phyloP scores from a whole-genome alignment of 495 filamentous ascomycete genomes.

The Aspergillus mulundensis region DNA sequence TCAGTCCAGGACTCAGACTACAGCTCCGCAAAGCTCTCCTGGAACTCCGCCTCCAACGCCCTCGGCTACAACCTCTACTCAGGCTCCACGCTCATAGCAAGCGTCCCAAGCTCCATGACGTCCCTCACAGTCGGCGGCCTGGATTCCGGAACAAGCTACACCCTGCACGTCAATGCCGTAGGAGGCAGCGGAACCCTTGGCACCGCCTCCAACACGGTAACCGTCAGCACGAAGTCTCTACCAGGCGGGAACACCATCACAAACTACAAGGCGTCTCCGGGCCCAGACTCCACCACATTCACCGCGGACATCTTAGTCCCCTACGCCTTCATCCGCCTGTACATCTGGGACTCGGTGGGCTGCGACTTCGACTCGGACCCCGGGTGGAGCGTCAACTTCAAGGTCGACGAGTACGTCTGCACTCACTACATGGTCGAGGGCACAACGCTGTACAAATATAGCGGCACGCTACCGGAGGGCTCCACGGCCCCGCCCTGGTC shows the following conservation, averaged over 20 bases:
- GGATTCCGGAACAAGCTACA: not conserved
- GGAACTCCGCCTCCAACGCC: constrained; percentile 11
- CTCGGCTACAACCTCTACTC: too few relatives aligned
- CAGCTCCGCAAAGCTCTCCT: constrained; percentile 11
- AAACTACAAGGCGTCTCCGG: not conserved
- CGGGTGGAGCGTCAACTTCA: constrained; percentile 15
- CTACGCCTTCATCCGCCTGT: constrained; percentile 15
- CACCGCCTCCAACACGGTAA: not conserved
- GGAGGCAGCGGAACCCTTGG: not conserved
- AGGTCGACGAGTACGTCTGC: constrained; percentile 12
- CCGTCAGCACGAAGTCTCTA: not conserved
- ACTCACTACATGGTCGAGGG: constrained; percentile 19
- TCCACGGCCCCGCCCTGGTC: constrained; percentile 9
- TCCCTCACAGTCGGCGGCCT: not conserved
- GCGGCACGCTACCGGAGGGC: constrained; percentile 10
- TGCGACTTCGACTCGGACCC: constrained; percentile 15
- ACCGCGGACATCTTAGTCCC: constrained; percentile 16
- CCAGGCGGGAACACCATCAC: not conserved
- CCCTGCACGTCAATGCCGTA: not conserved
- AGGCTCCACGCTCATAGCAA: too few relatives aligned
- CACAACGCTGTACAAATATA: constrained; percentile 12
- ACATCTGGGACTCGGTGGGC: constrained; percentile 9
- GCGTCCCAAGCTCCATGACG: too few relatives aligned
- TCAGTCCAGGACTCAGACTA: constrained; percentile 13
- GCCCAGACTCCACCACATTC: constrained; percentile 4